Base-by-base conservation (phyloP, 345 rosid genomes). In the Raphanus raphanistrum region DNA sequence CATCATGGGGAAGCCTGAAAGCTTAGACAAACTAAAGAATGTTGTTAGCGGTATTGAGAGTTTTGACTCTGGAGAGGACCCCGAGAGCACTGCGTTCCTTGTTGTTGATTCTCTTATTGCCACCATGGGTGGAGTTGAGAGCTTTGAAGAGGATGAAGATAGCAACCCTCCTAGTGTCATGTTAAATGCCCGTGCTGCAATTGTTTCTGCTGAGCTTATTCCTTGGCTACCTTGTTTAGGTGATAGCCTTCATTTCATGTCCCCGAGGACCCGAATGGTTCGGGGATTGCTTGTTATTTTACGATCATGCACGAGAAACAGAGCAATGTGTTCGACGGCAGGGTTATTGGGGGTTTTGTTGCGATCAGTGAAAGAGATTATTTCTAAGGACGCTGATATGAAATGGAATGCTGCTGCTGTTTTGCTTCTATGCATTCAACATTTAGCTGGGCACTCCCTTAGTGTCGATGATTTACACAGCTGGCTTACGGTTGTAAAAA, bases 91-190 rank as follows among this genome's bases (percentile, higher is more conserved):
- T 63, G 91, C 98, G 33, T 91, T 83, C 83, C 83, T 87, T 85
- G 92, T 95, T 81, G 90, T 95, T 75, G 99, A 95, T 85, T 95
- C 98, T 58, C 97, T 95, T 69, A 83, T 95, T 84, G 97, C 96
- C 74, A 95, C 99, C 58, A 95, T 95, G 99, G 99, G 99, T 73
- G 99, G 98, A 63, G 96, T 95, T 78, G 99, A 95, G 87, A 90
- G 99, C 84, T 95, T 93, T 79, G 99, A 90, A 76, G 93, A 94
- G 82, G 97, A 93, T 73, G 99, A 86, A 70, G 98, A 92, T 72
- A 87, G 82, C 76, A 93, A 89, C 78, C 98, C 99, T 81, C 99
- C 99, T 57, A 95, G 99, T 79, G 97, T 93, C 76, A 95, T 95
- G 99, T 82, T 92, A 80, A 95, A 93, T 83, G 93, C 98, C 27